Percentiles rank a stretch among this genome's conserved stretches.
phyloP scores from a whole-genome alignment of 2,329 filamentous ascomycete species.

The Achaetomium macrosporum region DNA sequence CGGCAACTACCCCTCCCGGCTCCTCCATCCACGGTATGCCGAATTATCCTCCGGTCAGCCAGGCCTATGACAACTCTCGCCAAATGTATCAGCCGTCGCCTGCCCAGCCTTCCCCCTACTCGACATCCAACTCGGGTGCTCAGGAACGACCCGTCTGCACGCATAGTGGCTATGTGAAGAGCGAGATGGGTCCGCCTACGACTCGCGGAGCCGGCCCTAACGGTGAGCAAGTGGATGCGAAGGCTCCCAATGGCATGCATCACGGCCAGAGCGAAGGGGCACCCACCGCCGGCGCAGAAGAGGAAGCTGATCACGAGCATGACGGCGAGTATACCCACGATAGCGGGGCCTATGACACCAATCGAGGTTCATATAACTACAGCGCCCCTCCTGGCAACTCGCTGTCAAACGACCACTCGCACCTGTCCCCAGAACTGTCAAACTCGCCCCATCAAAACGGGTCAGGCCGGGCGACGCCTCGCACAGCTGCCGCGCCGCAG shows the following conservation, averaged over 20 bases:
- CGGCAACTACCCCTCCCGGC: constrained; percentile 82
- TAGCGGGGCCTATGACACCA: constrained; percentile 66
- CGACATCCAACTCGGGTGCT: constrained; percentile 53
- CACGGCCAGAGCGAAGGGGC: constrained; percentile 47
- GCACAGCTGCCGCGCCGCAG: constrained; percentile 66
- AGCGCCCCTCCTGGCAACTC: constrained; percentile 60
- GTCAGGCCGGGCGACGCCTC: constrained; percentile 79
- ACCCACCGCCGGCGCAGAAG: constrained; percentile 51
- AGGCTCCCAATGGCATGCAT: constrained; percentile 60
- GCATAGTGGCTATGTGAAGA: constrained; percentile 71
- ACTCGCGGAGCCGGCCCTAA: constrained; percentile 53
- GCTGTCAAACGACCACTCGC: constrained; percentile 65
- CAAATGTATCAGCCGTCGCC: constrained; percentile 71
- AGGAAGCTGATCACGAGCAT: constrained; percentile 66
- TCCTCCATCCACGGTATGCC: constrained; percentile 71
- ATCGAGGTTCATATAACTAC: constrained; percentile 72
- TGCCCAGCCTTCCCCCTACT: constrained; percentile 65
- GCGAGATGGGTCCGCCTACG: constrained; percentile 80
- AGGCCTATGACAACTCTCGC: constrained; percentile 69
- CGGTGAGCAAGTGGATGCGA: constrained; percentile 57
- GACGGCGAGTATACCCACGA: constrained; percentile 84
- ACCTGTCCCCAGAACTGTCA: constrained; percentile 76
- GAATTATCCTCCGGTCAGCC: constrained; percentile 62
- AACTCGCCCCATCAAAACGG: constrained; percentile 77
- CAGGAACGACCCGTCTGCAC: constrained; percentile 60